phyloP scores from a whole-genome alignment of 2,329 filamentous ascomycete species.

The Metarhizium anisopliae region DNA sequence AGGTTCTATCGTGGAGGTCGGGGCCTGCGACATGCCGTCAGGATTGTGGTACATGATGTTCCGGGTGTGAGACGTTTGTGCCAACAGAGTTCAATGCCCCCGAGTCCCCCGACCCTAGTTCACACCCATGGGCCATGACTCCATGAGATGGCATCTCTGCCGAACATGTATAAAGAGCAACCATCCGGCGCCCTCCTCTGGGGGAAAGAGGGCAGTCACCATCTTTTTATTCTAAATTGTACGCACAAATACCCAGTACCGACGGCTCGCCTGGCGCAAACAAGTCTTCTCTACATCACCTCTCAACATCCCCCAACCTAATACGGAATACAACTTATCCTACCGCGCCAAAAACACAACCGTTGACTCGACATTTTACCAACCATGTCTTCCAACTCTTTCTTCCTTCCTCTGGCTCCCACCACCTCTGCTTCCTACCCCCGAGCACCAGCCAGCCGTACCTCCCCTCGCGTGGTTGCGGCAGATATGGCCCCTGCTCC shows the following conservation, averaged over 20 bases:
- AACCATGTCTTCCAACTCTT: constrained; percentile 9
- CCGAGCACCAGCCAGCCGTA: constrained; percentile 25
- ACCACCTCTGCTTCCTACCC: constrained; percentile 49
- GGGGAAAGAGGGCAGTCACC: not conserved
- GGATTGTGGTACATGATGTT: not conserved
- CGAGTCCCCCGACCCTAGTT: not conserved
- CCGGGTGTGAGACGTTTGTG: not conserved
- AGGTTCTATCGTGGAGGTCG: too few species aligned
- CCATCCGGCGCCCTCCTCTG: not conserved
- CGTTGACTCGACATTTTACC: too few species aligned
- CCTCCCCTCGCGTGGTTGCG: constrained; percentile 8
- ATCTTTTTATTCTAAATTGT: not conserved
- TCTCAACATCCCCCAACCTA: not conserved
- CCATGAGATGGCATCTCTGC: not conserved
- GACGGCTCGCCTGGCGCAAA: not conserved
- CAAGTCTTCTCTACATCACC: not conserved
- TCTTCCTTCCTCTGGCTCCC: constrained; percentile 51
- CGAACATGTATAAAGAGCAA: not conserved
- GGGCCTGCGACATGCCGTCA: not conserved
- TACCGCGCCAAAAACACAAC: not conserved
- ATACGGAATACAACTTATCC: not conserved
- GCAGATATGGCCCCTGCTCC: constrained; percentile 15
- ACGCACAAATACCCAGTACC: not conserved
- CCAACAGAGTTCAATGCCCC: not conserved
- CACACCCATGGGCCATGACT: not conserved